Evolutionary conservation across 768 basidiomycete species (phyloP).

Genomic region (Boletus vermiculosoides): DNA sequence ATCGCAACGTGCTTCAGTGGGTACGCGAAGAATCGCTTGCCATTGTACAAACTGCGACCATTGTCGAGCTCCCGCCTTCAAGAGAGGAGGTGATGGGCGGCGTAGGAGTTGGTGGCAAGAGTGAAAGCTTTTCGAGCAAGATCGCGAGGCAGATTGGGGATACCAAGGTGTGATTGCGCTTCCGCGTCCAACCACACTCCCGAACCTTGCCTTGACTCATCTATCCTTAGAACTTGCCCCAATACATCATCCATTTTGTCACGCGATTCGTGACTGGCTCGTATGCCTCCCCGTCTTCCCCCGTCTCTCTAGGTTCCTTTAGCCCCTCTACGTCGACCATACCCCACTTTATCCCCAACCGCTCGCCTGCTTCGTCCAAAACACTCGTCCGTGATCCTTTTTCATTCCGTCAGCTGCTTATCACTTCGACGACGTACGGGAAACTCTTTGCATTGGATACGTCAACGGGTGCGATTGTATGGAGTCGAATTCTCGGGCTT

Average conservation of each 20-base stretch:
- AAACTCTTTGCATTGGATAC: conserved; percentile 85
- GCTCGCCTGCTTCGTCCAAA: conserved; percentile 33
- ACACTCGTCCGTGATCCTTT: conserved; percentile 69
- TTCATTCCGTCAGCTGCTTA: conserved; percentile 82
- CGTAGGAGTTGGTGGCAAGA: background rate
- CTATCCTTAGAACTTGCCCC: conserved; percentile 60
- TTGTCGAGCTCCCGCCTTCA: conserved; percentile 75
- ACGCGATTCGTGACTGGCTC: conserved; percentile 71
- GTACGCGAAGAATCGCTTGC: conserved; percentile 79
- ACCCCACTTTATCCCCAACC: conserved; percentile 17
- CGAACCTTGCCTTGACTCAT: background rate
- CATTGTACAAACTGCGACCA: conserved; percentile 57
- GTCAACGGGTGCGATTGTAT: conserved; percentile 70
- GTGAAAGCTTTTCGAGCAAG: conserved; percentile 51
- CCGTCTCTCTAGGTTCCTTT: conserved; percentile 25
- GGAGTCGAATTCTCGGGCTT: conserved; percentile 75
- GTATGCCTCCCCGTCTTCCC: conserved; percentile 48
- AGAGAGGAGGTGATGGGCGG: conserved; percentile 24
- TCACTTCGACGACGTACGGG: conserved; percentile 67
- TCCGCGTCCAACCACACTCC: background rate
- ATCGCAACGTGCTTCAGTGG: conserved; percentile 62
- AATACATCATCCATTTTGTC: conserved; percentile 62
- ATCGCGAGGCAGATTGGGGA: conserved; percentile 57
- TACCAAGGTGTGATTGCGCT: conserved; percentile 45
- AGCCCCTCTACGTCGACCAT: conserved; percentile 9